Base-by-base conservation (phyloP, 495 filamentous ascomycete genomes). In the Penicillium crystallinum region DNA sequence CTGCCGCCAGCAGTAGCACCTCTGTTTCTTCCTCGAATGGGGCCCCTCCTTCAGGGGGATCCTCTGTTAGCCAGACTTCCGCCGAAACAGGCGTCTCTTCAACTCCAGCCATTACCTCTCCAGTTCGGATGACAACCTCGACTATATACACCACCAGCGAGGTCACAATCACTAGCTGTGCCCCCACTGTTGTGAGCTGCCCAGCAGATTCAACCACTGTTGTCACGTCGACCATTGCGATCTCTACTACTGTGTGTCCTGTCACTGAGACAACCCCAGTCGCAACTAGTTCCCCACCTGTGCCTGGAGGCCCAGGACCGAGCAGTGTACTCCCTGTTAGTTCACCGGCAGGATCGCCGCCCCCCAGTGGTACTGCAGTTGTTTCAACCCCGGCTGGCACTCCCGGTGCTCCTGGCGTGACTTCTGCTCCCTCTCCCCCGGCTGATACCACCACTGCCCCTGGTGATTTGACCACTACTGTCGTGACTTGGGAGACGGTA, bases 171-270 rank as follows among this genome's bases (percentile, higher is more conserved):
- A 81, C 78, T 5, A 77, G 74, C 49, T 85, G 81, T 61, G 72
- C 74, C 8, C 63, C 82, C 1, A 75, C 67, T 7, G 76, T 85
- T 21, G 80, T 77, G 49, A 65, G 81, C 61, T 86, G 84, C 69
- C 82, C 82, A 6, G 78, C 62, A 35, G 53, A 63, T 17, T 81
- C 65, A 39, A 79, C 70, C 52, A 72, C 68, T 23, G 74, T 81
- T 1, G 73, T 77, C 30, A 81, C 81, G 31, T 74, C 77, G 10
- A 73, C 78, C 21, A 72, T 83, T 57, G 61, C 81, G 11, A 51
- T 84, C 53, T 79, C 75, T 30, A 86, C 82, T 18, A 85, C 83
- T 34, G 65, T 83, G 50, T 80, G 76, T 62, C 80, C 83, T 27
- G 76, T 81, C 43, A 65, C 72, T 12, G 65, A 66, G 37, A 70